A percentile compares a stretch with the other conserved stretches of the same genome.
Evolutionary conservation across 2,329 filamentous ascomycete genomes (phyloP).

Genomic region (Dactylellina sp.): DNA sequence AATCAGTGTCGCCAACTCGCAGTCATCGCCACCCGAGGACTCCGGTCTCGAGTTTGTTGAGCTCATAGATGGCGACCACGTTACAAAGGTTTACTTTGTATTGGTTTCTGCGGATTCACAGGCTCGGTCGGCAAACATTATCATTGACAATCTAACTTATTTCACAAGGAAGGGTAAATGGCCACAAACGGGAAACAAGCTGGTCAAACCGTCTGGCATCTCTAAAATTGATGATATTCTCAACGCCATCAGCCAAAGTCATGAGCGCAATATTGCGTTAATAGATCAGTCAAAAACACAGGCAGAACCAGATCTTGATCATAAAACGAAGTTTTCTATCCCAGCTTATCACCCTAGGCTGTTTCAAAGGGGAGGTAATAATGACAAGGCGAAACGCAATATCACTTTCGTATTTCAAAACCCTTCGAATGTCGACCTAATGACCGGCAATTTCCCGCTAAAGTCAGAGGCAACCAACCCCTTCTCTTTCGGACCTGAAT

Average conservation of each 20-base stretch:
- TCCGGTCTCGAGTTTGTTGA: constrained; percentile 27
- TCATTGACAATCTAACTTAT: constrained; percentile 46
- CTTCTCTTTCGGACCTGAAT: constrained; percentile 29
- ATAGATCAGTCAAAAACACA: neutral
- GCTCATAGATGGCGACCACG: constrained; percentile 32
- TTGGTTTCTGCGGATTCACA: constrained; percentile 25
- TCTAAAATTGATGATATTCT: constrained; percentile 31
- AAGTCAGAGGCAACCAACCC: constrained; percentile 9
- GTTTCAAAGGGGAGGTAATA: neutral
- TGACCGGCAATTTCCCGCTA: constrained; percentile 29
- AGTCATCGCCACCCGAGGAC: constrained; percentile 16
- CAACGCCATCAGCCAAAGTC: constrained; percentile 3
- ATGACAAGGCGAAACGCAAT: constrained; percentile 6
- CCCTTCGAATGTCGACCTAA: constrained; percentile 6
- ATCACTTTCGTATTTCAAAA: constrained; percentile 27
- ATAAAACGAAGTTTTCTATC: neutral
- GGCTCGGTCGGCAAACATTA: constrained; percentile 18
- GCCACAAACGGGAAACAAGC: constrained; percentile 41
- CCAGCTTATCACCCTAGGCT: neutral
- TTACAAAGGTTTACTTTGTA: constrained; percentile 41
- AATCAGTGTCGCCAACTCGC: constrained; percentile 24
- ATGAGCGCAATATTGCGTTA: neutral
- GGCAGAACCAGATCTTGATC: neutral
- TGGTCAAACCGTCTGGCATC: constrained; percentile 6
- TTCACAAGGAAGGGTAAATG: constrained; percentile 38